Evolutionary conservation across 768 basidiomycete species (phyloP).

Genomic region (Psilocybe cyanescens): DNA sequence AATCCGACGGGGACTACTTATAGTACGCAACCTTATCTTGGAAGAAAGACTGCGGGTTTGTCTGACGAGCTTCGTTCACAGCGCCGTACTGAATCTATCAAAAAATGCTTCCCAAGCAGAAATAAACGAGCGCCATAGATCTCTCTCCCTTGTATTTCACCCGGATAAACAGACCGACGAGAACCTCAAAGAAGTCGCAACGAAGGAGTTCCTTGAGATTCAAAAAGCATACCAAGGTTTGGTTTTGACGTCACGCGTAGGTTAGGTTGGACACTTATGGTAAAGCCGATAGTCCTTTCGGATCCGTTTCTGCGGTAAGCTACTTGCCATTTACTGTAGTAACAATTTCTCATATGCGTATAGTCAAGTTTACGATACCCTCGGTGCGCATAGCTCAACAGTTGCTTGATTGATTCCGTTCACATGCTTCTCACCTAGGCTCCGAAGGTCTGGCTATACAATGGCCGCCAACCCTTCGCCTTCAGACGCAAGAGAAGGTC

Average conservation of each 20-base stretch:
- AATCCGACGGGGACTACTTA: not conserved
- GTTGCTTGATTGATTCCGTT: constrained; percentile 14
- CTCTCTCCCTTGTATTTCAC: constrained; percentile 79
- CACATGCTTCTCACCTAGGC: constrained; percentile 33
- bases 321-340: constrained; percentile 1
- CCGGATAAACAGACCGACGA: constrained; percentile 81
- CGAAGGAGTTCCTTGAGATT: constrained; percentile 71
- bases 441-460: constrained; percentile 32
- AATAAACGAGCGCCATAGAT: constrained; percentile 73
- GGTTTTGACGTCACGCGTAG: constrained; percentile 15
- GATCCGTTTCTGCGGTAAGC: constrained; percentile 69
- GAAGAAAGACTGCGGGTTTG: not conserved
- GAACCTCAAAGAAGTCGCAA: constrained; percentile 57
- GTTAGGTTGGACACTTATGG: not conserved
- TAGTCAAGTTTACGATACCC: constrained; percentile 76
- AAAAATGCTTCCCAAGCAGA: constrained; percentile 65
- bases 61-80: constrained; percentile 21
- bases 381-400: constrained; percentile 46
- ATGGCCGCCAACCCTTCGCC: constrained; percentile 49
- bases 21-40: constrained; percentile 1
- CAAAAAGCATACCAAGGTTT: constrained; percentile 85
- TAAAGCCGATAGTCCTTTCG: constrained; percentile 55
- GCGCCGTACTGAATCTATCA: constrained; percentile 74
- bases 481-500: constrained; percentile 53
- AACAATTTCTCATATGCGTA: constrained; percentile 6